Evolutionary conservation across 1,284 basidiomycete genomes (phyloP).

Genomic region (Rhodotorula sp.): DNA sequence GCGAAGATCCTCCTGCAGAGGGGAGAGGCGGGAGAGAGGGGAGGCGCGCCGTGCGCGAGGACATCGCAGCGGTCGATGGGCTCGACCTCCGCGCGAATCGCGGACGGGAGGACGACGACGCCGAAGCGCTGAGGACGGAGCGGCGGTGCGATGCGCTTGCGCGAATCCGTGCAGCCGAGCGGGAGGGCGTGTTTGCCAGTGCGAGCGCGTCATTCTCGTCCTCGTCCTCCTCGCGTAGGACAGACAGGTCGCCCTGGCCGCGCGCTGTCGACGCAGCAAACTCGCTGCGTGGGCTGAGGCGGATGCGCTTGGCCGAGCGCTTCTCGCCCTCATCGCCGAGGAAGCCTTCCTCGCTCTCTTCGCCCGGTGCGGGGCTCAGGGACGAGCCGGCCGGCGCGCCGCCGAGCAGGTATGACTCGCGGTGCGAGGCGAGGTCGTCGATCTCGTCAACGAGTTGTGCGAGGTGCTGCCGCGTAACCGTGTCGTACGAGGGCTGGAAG

Average conservation of each 20-base stretch:
- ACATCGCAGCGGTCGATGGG: too few species aligned
- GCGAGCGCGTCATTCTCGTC: conserved; percentile 52
- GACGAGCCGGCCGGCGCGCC: background rate
- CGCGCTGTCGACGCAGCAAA: background rate
- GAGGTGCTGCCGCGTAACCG: conserved; percentile 86
- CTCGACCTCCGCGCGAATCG: too few species aligned
- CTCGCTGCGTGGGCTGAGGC: conserved; percentile 57
- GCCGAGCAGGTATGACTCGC: background rate
- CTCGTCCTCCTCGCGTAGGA: conserved; percentile 66
- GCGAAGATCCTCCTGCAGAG: background rate
- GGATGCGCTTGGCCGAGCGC: conserved; percentile 72
- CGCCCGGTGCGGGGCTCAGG: conserved; percentile 52
- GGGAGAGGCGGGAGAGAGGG: background rate
- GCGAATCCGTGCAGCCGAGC: too few species aligned
- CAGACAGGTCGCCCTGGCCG: conserved; percentile 54
- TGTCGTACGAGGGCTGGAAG: conserved; percentile 90
- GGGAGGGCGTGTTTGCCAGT: conserved; percentile 43
- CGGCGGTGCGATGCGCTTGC: too few species aligned
- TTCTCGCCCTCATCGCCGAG: conserved; percentile 61
- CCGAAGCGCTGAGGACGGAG: too few species aligned
- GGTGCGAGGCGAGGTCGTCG: conserved; percentile 31
- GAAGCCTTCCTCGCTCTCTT: conserved; percentile 62
- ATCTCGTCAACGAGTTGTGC: conserved; percentile 79
- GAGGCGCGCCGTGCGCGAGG: background rate
- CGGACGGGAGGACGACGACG: too few species aligned